These are phyloP conservation scores for Aspergillus haitiensis DNA, from an alignment of 495 filamentous ascomycete genomes.

Conservation along the genomic window DNA sequence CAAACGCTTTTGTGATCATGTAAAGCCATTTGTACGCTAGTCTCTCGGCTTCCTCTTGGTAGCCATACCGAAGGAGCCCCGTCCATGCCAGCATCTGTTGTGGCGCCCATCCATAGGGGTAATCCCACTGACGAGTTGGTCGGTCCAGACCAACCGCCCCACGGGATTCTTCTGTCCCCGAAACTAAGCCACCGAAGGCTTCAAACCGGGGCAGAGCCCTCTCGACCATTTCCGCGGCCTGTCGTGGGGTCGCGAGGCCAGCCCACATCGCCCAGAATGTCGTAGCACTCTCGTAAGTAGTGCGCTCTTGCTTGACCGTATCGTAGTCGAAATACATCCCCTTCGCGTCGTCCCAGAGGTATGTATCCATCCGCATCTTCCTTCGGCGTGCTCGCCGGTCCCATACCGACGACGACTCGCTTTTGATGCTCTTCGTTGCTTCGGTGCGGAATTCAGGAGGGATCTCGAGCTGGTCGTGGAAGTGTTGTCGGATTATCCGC, in stretches of 20 bases:
- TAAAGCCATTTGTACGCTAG: conserved; percentile 93
- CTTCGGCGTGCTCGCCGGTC: conserved; percentile 79
- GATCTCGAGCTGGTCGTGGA: conserved; percentile 74
- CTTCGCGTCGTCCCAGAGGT: conserved; percentile 83
- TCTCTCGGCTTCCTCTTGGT: conserved; percentile 81
- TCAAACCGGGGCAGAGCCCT: conserved; percentile 83
- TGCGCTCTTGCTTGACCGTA: conserved; percentile 73
- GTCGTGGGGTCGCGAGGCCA: conserved; percentile 73
- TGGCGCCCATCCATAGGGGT: conserved; percentile 95
- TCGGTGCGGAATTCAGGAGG: conserved; percentile 72
- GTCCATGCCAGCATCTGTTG: conserved; percentile 99
- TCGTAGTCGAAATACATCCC: conserved; percentile 98
- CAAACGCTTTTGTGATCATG: conserved; percentile 96
- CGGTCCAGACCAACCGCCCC: conserved; percentile 75
- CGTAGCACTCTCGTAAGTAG: conserved; percentile 79
- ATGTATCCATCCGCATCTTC: conserved; percentile 79
- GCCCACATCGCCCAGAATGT: conserved; percentile 98
- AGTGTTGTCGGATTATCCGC: conserved; percentile 74
- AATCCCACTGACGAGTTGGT: conserved; percentile 97
- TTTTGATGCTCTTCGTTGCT: conserved; percentile 55
- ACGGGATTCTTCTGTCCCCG: conserved; percentile 82
- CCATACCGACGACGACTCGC: conserved; percentile 83
- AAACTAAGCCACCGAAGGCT: conserved; percentile 81
- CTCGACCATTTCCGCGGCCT: conserved; percentile 73
- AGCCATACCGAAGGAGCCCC: conserved; percentile 85